Evolutionary conservation across 2,329 filamentous ascomycete species (phyloP), one percentile per base, ranked within the genome.

Genomic region (Diaporthe sp.): DNA sequence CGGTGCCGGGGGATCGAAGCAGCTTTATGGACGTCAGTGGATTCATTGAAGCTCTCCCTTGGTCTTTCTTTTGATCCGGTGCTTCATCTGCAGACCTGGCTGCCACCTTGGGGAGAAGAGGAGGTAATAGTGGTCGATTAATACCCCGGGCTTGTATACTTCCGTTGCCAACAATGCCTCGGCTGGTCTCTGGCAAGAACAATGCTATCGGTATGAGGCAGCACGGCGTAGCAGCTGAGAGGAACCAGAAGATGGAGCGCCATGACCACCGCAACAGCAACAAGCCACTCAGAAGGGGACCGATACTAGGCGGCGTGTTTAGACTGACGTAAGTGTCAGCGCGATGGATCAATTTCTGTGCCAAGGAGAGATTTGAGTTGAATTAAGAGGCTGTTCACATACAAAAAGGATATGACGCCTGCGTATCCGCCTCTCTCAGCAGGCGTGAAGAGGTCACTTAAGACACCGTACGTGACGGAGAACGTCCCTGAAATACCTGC

Each of bases 381-480:
- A 15, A 8, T 19, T 9, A 51, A 1, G n/a, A 39, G 12, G 19
- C 12, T n/a, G 5, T 13, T 9, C 1, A 35, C 39, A 13, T 66
- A 69, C 73, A 61, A 70, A 30, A 65, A 72, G 9, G 68, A 71
- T 17, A 75, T 30, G 70, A 77, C 35, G 27, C 75, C 75, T 22
- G 76, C 66, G 42, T 76, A 78, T 7, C 74, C 74, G 9, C 77
- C 77, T 8, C 77, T 74, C 55, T 78, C 76, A 10, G 76, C 77
- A 1, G 76, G 78, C 1, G 78, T 75, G 3, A 75, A 74, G 1
- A 78, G 32, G 50, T 79, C 77, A 13, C 76, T 73, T 17, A 77
- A 74, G 7, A 78, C 78, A 5, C 75, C 78, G 58, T 78, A 77
- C 2, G 74, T 72, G 6, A 78, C 53, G 2, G 74, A 71, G 58